Base-by-base conservation (phyloP, 148 eudicot genomes). In the Amaranthus palmeri region DNA sequence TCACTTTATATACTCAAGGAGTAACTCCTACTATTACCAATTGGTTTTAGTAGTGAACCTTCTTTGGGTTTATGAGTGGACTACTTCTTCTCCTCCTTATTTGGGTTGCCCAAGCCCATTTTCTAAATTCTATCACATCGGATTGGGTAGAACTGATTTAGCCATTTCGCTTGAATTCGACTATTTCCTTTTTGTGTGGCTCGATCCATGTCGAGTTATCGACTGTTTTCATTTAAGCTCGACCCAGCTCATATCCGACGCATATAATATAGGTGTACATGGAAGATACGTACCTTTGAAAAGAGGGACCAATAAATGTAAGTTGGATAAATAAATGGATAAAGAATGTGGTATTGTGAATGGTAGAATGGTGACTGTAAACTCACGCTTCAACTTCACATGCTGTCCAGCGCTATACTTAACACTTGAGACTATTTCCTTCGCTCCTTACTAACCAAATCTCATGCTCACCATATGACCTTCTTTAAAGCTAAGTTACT, bases 401-500 rank as follows among this genome's bases (percentile, higher is more conserved):
- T 69, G 69, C 12, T 61, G 40, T 54, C 55, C 14, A 25, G 3
- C 41, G 45, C 56, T 5, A 8, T 42, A 66, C 69, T 50, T 50
- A 45, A 15, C 4, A 3, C 3, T 50, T n/a, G 1, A 49, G 3
- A 17, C 48, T 6, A 47, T 6, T 5, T 59, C 11, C 8, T 10
- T 9, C 5, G 4, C 47, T 49, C 18, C 17, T 48, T 46, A 69
- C 45, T 64, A 43, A 56, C 4, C 68, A 61, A 5, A 69, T 50
- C 42, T 69, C 64, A 70, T 50, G 64, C 70, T 45, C 70, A 53
- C 43, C 59, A 25, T 53, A 78, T 73, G 81, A 68, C 40, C 69
- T 8, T 9, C 73, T 78, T 78, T 62, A 54, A 78, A 78, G 81
- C 69, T 69, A 78, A 78, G 77, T 42, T 50, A 63, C 25, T 61